phyloP scores from a whole-genome alignment of 2,329 filamentous ascomycete genomes.

The Xylariaceae sp. region DNA sequence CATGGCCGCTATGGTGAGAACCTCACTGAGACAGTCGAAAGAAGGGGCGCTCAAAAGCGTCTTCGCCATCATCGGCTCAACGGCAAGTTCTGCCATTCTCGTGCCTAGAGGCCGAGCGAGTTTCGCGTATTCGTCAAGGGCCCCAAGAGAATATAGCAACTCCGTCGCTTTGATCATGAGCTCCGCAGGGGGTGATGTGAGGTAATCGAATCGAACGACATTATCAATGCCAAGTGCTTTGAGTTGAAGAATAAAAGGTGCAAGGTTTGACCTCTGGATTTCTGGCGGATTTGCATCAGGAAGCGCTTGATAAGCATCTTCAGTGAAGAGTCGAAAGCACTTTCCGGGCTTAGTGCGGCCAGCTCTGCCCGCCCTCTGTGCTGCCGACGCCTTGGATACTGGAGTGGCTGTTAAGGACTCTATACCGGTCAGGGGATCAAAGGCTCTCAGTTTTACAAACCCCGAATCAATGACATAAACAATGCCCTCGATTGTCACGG shows the following conservation, averaged over 20 bases:
- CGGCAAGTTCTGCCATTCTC: conserved; percentile 90
- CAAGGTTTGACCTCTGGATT: conserved; percentile 90
- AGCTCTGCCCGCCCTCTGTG: conserved; percentile 87
- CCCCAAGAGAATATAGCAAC: conserved; percentile 84
- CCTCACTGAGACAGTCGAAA: conserved; percentile 83
- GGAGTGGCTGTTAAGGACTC: conserved; percentile 84
- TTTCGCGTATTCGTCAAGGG: conserved; percentile 87
- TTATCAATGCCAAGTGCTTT: conserved; percentile 97
- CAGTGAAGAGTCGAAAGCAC: conserved; percentile 91
- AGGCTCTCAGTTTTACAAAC: conserved; percentile 88
- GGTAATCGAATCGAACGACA: conserved; percentile 86
- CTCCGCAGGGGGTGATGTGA: conserved; percentile 84
- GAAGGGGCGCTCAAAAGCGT: conserved; percentile 76
- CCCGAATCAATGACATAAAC: conserved; percentile 90
- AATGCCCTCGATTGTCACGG: conserved; percentile 91
- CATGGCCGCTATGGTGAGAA: conserved; percentile 94
- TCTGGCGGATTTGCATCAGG: conserved; percentile 82
- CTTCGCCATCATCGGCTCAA: conserved; percentile 96
- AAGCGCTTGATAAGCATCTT: conserved; percentile 70
- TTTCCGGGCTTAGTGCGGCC: conserved; percentile 90
- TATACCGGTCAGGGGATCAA: conserved; percentile 83
- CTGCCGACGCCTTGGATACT: conserved; percentile 90
- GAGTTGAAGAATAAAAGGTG: conserved; percentile 85
- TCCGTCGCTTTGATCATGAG: conserved; percentile 87
- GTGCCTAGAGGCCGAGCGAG: conserved; percentile 87